Evolutionary conservation across 2,329 filamentous ascomycete species (phyloP).

Genomic region (Epichloe brachyelytri): DNA sequence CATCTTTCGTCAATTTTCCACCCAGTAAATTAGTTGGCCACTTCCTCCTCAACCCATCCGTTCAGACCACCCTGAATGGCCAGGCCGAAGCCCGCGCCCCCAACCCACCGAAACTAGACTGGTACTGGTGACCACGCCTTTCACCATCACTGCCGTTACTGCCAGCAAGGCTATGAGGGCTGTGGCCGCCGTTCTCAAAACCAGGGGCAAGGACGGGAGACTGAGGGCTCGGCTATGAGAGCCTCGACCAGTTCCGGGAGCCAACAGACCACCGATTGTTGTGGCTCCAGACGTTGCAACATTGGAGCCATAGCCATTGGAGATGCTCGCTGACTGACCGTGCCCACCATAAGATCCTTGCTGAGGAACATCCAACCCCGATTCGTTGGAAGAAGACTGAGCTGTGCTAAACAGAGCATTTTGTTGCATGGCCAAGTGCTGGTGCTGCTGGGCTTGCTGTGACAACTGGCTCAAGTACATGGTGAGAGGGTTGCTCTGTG

Average conservation of each 20-base stretch:
- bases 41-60: constrained; percentile 56
- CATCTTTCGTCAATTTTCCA: neutral
- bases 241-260: constrained; percentile 50
- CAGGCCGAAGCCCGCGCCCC: constrained; percentile 44
- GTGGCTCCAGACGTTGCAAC: constrained; percentile 43
- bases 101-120: constrained; percentile 48
- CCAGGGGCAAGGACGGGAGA: constrained; percentile 55
- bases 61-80: constrained; percentile 52
- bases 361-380: constrained; percentile 45
- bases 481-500: constrained; percentile 76
- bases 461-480: constrained; percentile 83
- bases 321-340: constrained; percentile 53
- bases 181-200: constrained; percentile 46
- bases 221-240: constrained; percentile 76
- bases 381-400: constrained; percentile 43
- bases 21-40: constrained; percentile 36
- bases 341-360: constrained; percentile 50
- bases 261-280: constrained; percentile 64
- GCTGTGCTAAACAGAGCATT: constrained; percentile 68
- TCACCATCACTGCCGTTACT: constrained; percentile 35
- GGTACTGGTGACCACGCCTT: constrained; percentile 53
- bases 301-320: constrained; percentile 47
- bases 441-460: constrained; percentile 56
- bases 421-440: constrained; percentile 62
- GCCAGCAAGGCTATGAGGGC: constrained; percentile 34